Percentiles rank a stretch among this genome's conserved stretches.
Evolutionary conservation across 1,284 basidiomycete species (phyloP).

Genomic region (Heliocybe sulcata): DNA sequence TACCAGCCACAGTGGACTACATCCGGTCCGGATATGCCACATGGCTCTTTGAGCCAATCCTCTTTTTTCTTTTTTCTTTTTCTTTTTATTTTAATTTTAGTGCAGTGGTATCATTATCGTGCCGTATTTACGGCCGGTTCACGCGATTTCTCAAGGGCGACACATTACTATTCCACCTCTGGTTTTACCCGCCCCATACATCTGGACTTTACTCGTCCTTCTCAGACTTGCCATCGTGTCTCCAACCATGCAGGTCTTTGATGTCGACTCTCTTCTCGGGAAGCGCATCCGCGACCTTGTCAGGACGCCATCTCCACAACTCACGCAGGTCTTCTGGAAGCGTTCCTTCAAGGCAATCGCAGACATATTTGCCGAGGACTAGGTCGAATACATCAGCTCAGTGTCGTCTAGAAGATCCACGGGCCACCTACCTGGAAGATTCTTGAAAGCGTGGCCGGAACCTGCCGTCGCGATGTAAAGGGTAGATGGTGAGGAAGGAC

Average conservation of each 20-base stretch:
- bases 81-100: no score
- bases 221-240: not conserved
- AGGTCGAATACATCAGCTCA: not conserved
- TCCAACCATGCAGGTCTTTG: slow-evolving; percentile 1
- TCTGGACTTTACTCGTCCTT: not conserved
- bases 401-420: not conserved
- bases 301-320: slow-evolving; percentile 2
- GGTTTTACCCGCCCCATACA: no score
- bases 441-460: not conserved
- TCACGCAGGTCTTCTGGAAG: not conserved
- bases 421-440: not conserved
- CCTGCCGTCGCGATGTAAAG: not conserved
- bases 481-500: not conserved
- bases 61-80: no score
- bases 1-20: no score
- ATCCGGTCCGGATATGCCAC: no score
- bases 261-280: not conserved
- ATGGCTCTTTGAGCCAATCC: no score
- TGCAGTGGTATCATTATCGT: no score
- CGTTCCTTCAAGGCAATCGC: not conserved
- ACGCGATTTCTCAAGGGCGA: no score
- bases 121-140: no score
- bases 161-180: no score
- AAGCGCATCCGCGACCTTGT: not conserved
- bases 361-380: slow-evolving; percentile 2